Percentiles rank a stretch among this genome's conserved stretches.
Evolutionary conservation across 352 stramenopile species (phyloP).

Genomic region (Phytopythium oedochilum): DNA sequence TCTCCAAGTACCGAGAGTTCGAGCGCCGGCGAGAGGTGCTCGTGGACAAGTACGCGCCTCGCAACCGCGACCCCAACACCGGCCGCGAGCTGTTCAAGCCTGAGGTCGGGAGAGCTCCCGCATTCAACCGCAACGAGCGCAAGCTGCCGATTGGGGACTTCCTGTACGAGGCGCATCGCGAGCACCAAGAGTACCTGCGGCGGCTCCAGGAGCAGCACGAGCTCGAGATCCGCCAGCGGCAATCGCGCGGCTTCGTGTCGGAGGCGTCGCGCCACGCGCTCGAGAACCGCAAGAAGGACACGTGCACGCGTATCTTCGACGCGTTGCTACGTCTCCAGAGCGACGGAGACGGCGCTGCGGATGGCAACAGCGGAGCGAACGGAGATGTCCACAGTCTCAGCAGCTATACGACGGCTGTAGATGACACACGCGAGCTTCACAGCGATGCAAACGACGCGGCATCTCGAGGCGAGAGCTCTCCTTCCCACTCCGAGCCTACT

Average conservation of each 20-base stretch:
- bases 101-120: constrained; percentile 50
- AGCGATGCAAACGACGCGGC: not conserved
- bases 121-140: constrained; percentile 69
- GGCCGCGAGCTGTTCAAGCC: constrained; percentile 68
- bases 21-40: constrained; percentile 51
- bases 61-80: constrained; percentile 47
- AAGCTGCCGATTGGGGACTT: constrained; percentile 72
- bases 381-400: not conserved
- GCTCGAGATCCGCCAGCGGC: constrained; percentile 34
- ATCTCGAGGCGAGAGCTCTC: not conserved
- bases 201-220: constrained; percentile 38
- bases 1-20: constrained; percentile 62
- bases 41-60: constrained; percentile 54
- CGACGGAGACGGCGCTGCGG: not conserved
- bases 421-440: not conserved
- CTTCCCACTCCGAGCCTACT: not conserved
- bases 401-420: not conserved
- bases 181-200: constrained; percentile 59
- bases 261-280: constrained; percentile 51
- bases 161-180: constrained; percentile 54
- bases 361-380: not conserved
- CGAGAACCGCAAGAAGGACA: constrained; percentile 49
- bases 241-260: constrained; percentile 53
- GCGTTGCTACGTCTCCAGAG: constrained; percentile 15
- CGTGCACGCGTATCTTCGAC: constrained; percentile 53